These are phyloP conservation scores for Mimosa pudica DNA, from an alignment of 306 rosid species.

Conservation along the genomic window DNA sequence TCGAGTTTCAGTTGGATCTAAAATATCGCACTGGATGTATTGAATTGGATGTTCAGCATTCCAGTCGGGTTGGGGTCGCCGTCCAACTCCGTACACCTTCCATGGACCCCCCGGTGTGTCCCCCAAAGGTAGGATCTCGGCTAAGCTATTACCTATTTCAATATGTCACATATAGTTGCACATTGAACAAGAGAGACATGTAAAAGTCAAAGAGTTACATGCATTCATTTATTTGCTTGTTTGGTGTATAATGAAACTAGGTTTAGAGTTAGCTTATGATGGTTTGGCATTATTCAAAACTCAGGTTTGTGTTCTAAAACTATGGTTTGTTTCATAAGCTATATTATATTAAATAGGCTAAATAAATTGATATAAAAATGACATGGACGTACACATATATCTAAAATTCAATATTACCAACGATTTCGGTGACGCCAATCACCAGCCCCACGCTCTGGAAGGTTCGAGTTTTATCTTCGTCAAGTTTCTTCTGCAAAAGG, in stretches of 20 bases:
- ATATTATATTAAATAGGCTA: too few species aligned
- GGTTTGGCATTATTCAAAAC: too few species aligned
- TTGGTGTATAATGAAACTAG: too few species aligned
- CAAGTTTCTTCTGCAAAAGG: constrained; percentile 24
- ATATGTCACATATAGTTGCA: too few species aligned
- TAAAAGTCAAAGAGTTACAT: too few species aligned
- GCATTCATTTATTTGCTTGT: too few species aligned
- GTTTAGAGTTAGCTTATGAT: too few species aligned
- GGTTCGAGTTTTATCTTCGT: constrained; percentile 3
- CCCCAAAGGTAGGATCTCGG: constrained; percentile 62
- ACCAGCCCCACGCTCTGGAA: constrained; percentile 46
- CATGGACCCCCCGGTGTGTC: constrained; percentile 81
- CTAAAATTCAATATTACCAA: constrained; percentile 29
- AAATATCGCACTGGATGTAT: constrained; percentile 62
- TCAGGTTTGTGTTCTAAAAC: too few species aligned
- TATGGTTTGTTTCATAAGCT: too few species aligned
- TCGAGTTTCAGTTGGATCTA: constrained; percentile 43
- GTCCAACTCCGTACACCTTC: constrained; percentile 80
- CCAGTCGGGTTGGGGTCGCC: constrained; percentile 69
- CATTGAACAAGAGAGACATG: too few species aligned
- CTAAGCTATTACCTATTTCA: constrained; percentile 44
- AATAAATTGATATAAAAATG: too few species aligned
- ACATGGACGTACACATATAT: too few species aligned
- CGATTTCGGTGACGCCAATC: constrained; percentile 53
- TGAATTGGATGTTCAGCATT: constrained; percentile 55